Base-by-base conservation (phyloP, 495 filamentous ascomycete species). In the Penicillium salamii region DNA sequence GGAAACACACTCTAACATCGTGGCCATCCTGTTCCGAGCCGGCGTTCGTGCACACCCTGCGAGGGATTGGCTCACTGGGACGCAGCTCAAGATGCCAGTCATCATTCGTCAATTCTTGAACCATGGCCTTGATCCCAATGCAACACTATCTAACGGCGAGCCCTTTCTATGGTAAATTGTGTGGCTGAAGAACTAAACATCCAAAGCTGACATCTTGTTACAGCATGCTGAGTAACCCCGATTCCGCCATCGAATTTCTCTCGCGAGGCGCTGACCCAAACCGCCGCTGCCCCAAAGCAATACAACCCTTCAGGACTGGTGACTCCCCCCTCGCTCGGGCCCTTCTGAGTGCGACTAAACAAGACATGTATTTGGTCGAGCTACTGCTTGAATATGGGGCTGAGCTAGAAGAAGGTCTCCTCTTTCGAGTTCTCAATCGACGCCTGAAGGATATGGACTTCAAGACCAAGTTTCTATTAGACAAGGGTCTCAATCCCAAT, bases 71-170 rank as follows among this genome's bases (percentile, higher is more conserved):
- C 52, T 50, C 29, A 15, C 26, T 19, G 40, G 39, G 31, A 39
- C 12, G 17, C 21, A 13, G 14, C 18, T 15, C 14, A 34, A 48
- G 26, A 26, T 42, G 21, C 53, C 42, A 29, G 26, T 21, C 24
- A 17, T 55, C 29, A 38, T 50, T 46, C 53, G 53, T 34, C 41
- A 46, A 9, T 55, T 40, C 29, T 24, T 82, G 85, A 70, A 93
- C 76, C 88, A 95, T 91, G 38, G 90, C 88, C 67, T 95, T 92
- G 68, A 96, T 95, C 68, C 95, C 89, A 66, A 91, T 91, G 63
- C 88, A 91, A 59, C 89, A 89, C 38, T 89, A 88, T 29, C 80
- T 89, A 49, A 42, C 47, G 42, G 53, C 53, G 41, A 46, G 12
- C 53, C 47, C 26, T 19, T 50, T 18, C 34, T 55, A 11, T 13